Evolutionary conservation across 139 green algal genomes (phyloP), one percentile per base, ranked within the genome.

Genomic region (Haematococcus lacustris): DNA sequence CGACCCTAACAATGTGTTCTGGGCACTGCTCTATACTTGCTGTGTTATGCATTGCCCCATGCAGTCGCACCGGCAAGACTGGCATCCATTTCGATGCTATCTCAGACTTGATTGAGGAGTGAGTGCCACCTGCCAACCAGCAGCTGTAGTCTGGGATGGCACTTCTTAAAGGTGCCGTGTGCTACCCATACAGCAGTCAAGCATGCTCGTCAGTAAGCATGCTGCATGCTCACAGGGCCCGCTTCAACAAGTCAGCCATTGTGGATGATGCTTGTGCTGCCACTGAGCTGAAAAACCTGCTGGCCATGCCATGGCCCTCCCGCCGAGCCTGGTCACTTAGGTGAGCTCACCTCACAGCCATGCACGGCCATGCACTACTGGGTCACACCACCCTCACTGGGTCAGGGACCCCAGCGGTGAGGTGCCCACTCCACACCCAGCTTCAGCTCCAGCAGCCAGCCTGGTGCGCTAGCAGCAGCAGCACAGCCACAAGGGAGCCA

Each of bases 161-260:
- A 13, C 25, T 64, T 64, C 5, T 32, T 9, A 35, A 25, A 35
- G 17, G 9, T 64, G 5, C 21, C 26, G 17, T 64, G 21, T 64
- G 23, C 57, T 35, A 35, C 25, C 26, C 57, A 37, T 9, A 32
- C 21, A 9, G 57, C 25, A 9, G 9, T 13, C 17, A 5, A 35
- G 5, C 17, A 32, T 25, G 17, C 25, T 64, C 32, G 21, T 32
- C 5, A 35, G 57, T 64, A 13, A 37, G n/a, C 25, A 5, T 32
- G 17, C 32, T n/a, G n/a, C 21, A 13, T 35, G n/a, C 25, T 32
- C 57, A 33, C 60, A 66, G 63, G 63, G 63, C 63, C 3, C 35
- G 63, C 6, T 69, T 69, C 37, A 69, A 69, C 63, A 69, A 69
- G 63, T 69, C 63, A 50, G 34, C 63, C 63, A 69, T 69, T 30